Evolutionary conservation across 2,329 filamentous ascomycete genomes (phyloP), one percentile per base, ranked within the genome.

Genomic region (Trichoderma sp.): DNA sequence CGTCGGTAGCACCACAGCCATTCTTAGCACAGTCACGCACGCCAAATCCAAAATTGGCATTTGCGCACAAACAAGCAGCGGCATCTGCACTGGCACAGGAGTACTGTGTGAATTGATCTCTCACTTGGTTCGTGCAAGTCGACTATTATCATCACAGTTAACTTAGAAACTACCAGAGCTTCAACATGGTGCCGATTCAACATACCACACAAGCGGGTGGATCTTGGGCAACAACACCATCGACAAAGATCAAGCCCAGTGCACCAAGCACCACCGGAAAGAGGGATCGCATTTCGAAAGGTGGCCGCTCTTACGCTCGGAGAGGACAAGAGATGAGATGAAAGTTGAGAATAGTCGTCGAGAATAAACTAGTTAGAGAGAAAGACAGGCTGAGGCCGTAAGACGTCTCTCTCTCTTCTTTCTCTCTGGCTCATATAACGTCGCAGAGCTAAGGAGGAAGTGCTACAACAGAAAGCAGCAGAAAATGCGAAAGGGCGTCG

Each of bases 1-100:
- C 70, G 6, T 75, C 75, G 4, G 73, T 74, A 14, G 77, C 75
- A 7, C 72, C 72, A 60, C 79, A 80, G 11, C 75, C 73, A 29
- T 70, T 31, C 31, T 59, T 71, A 37, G 77, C 76, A 69, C 81
- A 82, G 61, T 81, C 80, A n/a, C 75, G 72, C 64, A 81, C 75
- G 40, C 79, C 79, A 67, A 70, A 75, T 40, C 69, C 65, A 53
- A 78, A 73, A 52, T 73, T 65, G 37, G 62, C 27, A 21, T 70
- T 70, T 33, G 70, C 73, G 71, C 84, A 85, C 19, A 85, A 76
- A 70, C 84, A 85, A 19, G 75, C 72, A 24, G 74, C 74, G 33
- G 79, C 74, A 53, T 74, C 72, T 40, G 76, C 76, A 69, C 72
- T 76, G n/a, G 57, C 47, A 52, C 79, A 81, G 11, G 63, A 55